Conservation (phyloP, 2,329 filamentous ascomycete species). For the Paramyrothecium sp. region DNA sequence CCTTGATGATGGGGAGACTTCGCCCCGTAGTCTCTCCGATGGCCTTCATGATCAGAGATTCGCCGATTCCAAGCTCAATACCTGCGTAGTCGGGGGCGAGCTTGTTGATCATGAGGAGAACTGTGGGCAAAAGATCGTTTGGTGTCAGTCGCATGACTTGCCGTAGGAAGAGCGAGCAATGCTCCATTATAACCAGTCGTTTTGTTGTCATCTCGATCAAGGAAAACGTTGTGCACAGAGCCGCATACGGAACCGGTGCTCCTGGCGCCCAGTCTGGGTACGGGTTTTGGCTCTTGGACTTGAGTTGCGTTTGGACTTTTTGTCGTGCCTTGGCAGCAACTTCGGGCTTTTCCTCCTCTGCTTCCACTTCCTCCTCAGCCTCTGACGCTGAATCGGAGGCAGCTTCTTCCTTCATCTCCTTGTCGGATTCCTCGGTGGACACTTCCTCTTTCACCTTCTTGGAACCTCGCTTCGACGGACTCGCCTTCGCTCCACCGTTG, state of each 20-base stretch:
- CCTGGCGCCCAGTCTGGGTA: slow-evolving; percentile 94
- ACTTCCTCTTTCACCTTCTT: slow-evolving; percentile 6
- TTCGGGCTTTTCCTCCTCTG: slow-evolving; percentile 66
- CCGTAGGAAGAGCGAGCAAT: slow-evolving; percentile 86
- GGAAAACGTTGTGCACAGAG: slow-evolving; percentile 91
- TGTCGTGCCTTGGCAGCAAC: slow-evolving; percentile 72
- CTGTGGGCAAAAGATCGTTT: slow-evolving; percentile 79
- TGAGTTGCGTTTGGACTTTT: slow-evolving; percentile 76
- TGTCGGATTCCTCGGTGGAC: slow-evolving; percentile 19
- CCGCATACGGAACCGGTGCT: slow-evolving; percentile 88
- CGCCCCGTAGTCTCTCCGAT: slow-evolving; percentile 93
- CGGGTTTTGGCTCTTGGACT: slow-evolving; percentile 68
- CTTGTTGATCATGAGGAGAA: slow-evolving; percentile 97
- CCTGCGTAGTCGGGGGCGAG: slow-evolving; percentile 94
- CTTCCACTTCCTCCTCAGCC: slow-evolving; percentile 47
- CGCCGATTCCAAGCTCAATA: slow-evolving; percentile 96
- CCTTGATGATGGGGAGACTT: slow-evolving; percentile 85
- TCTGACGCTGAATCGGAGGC: slow-evolving; percentile 34
- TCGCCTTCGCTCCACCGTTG: slow-evolving; percentile 9
- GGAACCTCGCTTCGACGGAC: slow-evolving; percentile 4
- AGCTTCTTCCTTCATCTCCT: slow-evolving; percentile 20
- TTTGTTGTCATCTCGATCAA: slow-evolving; percentile 94
- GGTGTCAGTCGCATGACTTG: slow-evolving; percentile 94
- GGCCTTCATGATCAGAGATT: slow-evolving; percentile 98
- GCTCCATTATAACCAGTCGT: slow-evolving; percentile 79